Evolutionary conservation across 257 asterid species (phyloP).

Genomic region (Solanum appendiculatum): DNA sequence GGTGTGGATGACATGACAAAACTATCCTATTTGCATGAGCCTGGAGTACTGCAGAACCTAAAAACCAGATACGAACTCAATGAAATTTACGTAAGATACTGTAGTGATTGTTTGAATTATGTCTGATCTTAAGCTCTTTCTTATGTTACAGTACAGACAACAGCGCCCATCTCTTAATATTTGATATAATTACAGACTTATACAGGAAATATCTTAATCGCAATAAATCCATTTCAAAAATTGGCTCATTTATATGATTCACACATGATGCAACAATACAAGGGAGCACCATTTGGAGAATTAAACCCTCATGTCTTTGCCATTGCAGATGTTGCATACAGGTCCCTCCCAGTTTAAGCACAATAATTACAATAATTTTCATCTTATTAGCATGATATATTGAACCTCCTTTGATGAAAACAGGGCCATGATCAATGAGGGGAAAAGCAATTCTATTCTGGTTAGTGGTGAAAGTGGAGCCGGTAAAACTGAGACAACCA

Average conservation of each 20-base stretch:
- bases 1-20: conserved; percentile 99
- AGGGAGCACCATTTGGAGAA: conserved; percentile 93
- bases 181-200: conserved; percentile 62
- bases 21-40: conserved; percentile 91
- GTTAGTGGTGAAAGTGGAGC: conserved; percentile 99
- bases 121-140: not conserved
- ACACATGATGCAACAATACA: conserved; percentile 98
- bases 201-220: conserved; percentile 94
- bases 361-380: not conserved
- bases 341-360: conserved; percentile 33
- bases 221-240: conserved; percentile 96
- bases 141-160: not conserved
- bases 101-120: not conserved
- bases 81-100: conserved; percentile 70
- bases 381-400: conserved; percentile 6
- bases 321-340: conserved; percentile 97
- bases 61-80: conserved; percentile 87
- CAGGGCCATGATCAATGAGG: conserved; percentile 90
- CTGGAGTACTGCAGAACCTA: conserved; percentile 89
- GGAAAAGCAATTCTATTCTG: conserved; percentile 92
- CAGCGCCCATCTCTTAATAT: conserved; percentile 11
- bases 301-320: conserved; percentile 98
- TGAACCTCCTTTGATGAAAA: conserved; percentile 15
- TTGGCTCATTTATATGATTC: conserved; percentile 73
- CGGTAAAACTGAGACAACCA: conserved; percentile 98